Evolutionary conservation across 768 basidiomycete species (phyloP), one percentile per base, ranked within the genome.

Genomic region (Brasilioporus rufonigricans): DNA sequence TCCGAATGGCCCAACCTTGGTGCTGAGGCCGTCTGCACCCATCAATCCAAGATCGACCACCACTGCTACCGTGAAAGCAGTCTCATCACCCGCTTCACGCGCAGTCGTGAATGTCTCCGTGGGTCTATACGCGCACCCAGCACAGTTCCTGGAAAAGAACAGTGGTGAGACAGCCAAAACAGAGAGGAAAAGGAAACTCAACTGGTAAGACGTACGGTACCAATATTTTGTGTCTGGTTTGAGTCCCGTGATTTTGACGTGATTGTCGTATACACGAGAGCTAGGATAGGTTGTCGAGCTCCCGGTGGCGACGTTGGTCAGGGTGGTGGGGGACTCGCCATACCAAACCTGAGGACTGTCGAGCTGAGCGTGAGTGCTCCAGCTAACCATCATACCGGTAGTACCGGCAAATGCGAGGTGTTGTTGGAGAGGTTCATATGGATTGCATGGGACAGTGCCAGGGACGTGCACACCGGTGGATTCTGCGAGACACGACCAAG

Each of bases 391-490:
- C 66, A 67, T 68, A 26, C 66, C 67, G 4, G 59, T 55, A 5
- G 64, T 4, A 5, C 66, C 60, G 18, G 64, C 66, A 55, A 53
- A 67, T 10, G 66, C 66, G 5, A 67, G 54, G 29, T 26, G 64
- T 10, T 67, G 62, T n/a, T 67, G 60, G 14, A 67, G 63, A 32
- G 66, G 66, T 26, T 67, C 67, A 18, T 60, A 52, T 2, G 67
- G 66, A 45, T 67, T 67, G 50, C 66, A 67, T 1, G 66, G 66
- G 32, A 67, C 55, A 2, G 62, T 53, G 1, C 66, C 66, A 35
- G 67, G 67, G 18, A 67, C 57, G 18, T 67, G 66, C 19, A 66
- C 66, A 16, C 67, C 66, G 0, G 60, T 69, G 1, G 66, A 67
- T 57, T 67, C 66, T 47, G 62, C 54, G 16, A 68, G 50, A 49